Base-by-base conservation (phyloP, 139 green algal species). In the Chlorella sorokiniana region DNA sequence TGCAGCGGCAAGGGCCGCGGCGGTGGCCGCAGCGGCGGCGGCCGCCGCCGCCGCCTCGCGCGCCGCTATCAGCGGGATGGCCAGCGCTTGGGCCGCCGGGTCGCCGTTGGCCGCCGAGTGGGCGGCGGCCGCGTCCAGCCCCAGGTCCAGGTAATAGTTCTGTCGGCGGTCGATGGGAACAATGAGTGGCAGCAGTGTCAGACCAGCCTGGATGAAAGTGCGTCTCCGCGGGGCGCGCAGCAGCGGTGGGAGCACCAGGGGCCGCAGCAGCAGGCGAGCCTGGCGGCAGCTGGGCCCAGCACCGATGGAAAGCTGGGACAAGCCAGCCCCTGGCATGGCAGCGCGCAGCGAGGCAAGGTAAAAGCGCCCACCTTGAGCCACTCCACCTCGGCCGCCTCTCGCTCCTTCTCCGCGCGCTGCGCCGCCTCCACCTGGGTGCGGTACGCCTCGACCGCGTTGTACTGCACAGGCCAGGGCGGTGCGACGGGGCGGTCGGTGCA, bases 401-500 rank as follows among this genome's bases (percentile, higher is more conserved):
- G 40, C 54, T 72, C 54, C 31, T 61, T 48, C 61, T 56, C 81
- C 65, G 79, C 74, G 10, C 54, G 23, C 70, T 89, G 69, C 3
- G 37, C 75, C 4, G 8, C 11, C 56, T 81, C 62, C 44, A 70
- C 45, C 71, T 81, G 45, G 3, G 4, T 14, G 20, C 52, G 51
- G 38, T 76, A 70, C 33, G 61, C 64, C 61, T 76, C 59, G 23
- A 76, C 51, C 18, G 65, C 81, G 16, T 64, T 48, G 25, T 68
- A 35, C 81, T 54, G 51, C 38, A 64, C 61, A 9, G 85, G 65
- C 91, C 86, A 27, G 84, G 81, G 10, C 79, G 59, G 82, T 93
- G 94, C 0, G 89, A 86, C 4, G 79, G 86, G 42, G 86, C 86
- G 25, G 93, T 11, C 14, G 48, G 48, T n/a, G n/a, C n/a, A n/a